Percentiles rank a stretch among this genome's conserved stretches.
These are phyloP conservation scores for Xylaria scruposa DNA, from an alignment of 495 filamentous ascomycete genomes.

Conservation along the genomic window DNA sequence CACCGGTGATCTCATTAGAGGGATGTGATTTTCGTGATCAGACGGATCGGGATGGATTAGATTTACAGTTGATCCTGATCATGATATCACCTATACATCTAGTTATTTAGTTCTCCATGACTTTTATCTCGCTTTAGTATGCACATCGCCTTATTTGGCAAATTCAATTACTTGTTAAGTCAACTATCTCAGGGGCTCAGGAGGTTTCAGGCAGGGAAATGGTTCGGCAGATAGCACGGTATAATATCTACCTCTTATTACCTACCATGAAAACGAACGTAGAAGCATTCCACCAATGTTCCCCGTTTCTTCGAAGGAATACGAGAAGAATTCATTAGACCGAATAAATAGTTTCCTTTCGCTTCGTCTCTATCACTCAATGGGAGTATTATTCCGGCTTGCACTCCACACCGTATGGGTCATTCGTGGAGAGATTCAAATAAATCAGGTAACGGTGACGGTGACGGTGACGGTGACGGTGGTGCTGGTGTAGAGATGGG, in stretches of 20 bases:
- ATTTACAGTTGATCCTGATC: constrained; percentile 1
- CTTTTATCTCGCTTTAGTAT: neutral
- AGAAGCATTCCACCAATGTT: neutral
- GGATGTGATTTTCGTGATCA: neutral
- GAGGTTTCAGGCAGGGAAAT: constrained; percentile 19
- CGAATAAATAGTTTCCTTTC: neutral
- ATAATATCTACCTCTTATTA: neutral
- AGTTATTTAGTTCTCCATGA: neutral
- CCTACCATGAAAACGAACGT: neutral
- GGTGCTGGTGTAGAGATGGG: neutral
- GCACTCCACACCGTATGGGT: neutral
- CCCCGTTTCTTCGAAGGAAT: constrained; percentile 6
- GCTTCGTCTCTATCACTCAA: constrained; percentile 4
- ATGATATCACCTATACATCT: neutral
- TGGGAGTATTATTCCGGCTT: neutral
- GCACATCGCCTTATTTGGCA: neutral
- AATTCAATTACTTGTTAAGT: neutral
- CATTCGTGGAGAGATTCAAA: neutral
- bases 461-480: no score
- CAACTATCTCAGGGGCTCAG: constrained; percentile 8
- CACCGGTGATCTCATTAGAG: neutral
- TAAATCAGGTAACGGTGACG: neutral
- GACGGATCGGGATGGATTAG: neutral
- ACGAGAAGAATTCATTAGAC: constrained; percentile 11
- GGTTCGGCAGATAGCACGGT: neutral